Percentiles rank a stretch among this genome's conserved stretches.
Evolutionary conservation across 805 yeast genomes (phyloP).

Genomic region (Zygotorulaspora florentina): DNA sequence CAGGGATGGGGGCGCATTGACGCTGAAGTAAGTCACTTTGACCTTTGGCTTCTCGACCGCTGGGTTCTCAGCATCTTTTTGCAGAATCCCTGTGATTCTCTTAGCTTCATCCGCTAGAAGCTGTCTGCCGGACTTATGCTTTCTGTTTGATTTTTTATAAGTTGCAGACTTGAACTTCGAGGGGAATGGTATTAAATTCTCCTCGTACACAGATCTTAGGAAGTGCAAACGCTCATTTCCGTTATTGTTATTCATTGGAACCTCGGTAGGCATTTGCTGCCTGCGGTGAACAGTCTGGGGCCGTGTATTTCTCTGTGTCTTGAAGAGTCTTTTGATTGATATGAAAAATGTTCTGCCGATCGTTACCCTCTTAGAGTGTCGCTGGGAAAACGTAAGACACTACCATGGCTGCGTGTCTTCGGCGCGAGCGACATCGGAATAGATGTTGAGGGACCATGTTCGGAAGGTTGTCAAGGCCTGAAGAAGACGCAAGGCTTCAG

Average conservation of each 20-base stretch:
- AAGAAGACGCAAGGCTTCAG: too few relatives aligned
- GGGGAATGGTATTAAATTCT: constrained; percentile 25
- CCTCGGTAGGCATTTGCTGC: background rate
- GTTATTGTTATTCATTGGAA: background rate
- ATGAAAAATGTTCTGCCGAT: background rate
- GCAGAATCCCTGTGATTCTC: constrained; percentile 41
- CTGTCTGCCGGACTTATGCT: constrained; percentile 73
- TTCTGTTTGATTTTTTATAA: constrained; percentile 49
- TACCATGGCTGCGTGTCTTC: too few relatives aligned
- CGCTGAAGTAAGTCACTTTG: constrained; percentile 62
- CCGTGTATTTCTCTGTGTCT: background rate
- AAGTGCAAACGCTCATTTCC: constrained; percentile 26
- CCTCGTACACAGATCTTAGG: constrained; percentile 24
- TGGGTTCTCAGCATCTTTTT: constrained; percentile 6
- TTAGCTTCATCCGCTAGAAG: constrained; percentile 73
- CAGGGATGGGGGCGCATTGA: constrained; percentile 84
- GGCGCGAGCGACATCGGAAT: too few relatives aligned
- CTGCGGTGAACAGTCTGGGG: too few relatives aligned
- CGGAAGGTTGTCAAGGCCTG: too few relatives aligned
- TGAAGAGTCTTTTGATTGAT: too few relatives aligned
- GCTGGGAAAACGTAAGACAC: too few relatives aligned
- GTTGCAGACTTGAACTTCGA: constrained; percentile 57
- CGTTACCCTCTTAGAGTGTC: background rate
- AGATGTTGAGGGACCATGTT: too few relatives aligned
- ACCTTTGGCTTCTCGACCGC: constrained; percentile 35